Percentiles rank a stretch among this genome's conserved stretches.
These are phyloP conservation scores for Curvularia eragrostidis DNA, from an alignment of 2,329 filamentous ascomycete genomes.

Conservation along the genomic window DNA sequence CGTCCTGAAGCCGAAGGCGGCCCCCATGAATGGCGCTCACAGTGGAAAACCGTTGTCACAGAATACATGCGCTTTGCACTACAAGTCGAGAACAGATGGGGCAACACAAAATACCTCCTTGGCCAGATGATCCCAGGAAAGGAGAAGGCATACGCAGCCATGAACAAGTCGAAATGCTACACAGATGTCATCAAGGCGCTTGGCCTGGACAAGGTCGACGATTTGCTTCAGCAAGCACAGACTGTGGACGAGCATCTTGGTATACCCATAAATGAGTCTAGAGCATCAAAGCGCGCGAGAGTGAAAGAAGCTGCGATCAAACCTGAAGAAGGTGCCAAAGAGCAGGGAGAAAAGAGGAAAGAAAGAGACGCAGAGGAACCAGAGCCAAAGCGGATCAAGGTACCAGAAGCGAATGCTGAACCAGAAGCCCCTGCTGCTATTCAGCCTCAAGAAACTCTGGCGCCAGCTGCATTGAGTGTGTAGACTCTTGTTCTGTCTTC, in stretches of 20 bases:
- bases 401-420: conserved; percentile 26
- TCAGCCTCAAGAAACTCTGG: conserved; percentile 26
- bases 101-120: conserved; percentile 92
- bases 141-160: conserved; percentile 64
- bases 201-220: conserved; percentile 67
- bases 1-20: conserved; percentile 72
- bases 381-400: conserved; percentile 38
- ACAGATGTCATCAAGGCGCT: conserved; percentile 70
- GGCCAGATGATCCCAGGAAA: conserved; percentile 87
- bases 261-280: conserved; percentile 61
- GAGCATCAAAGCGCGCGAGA: conserved; percentile 55
- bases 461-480: conserved; percentile 29
- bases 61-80: conserved; percentile 77
- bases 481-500: conserved; percentile 5
- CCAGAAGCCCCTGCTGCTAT: conserved; percentile 11
- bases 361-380: conserved; percentile 22
- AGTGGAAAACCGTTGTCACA: conserved; percentile 79
- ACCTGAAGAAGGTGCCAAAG: conserved; percentile 15
- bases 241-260: conserved; percentile 70
- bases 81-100: conserved; percentile 82
- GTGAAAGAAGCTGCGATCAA: conserved; percentile 35
- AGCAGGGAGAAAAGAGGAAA: conserved; percentile 32
- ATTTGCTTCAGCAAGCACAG: conserved; percentile 68
- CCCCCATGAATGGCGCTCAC: conserved; percentile 56
- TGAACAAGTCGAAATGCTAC: conserved; percentile 75